Evolutionary conservation across 2,329 filamentous ascomycete genomes (phyloP).

Genomic region (Pestalotiopsis sp.): DNA sequence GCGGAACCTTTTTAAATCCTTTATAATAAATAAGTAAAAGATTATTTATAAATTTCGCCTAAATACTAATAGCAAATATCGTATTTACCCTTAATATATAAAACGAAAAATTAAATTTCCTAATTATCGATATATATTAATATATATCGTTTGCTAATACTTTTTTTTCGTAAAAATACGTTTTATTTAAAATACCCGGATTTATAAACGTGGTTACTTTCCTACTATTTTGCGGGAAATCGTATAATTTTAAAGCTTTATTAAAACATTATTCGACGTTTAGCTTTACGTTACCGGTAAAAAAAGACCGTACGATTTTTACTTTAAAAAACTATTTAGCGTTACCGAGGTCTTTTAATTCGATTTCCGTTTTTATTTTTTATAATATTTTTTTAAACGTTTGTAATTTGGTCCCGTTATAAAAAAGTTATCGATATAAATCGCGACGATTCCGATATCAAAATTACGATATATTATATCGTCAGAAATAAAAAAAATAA

Average conservation of each 20-base stretch:
- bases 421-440: not conserved
- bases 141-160: too few relatives aligned
- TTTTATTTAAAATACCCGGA: not conserved
- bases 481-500: not conserved
- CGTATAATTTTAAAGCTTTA: not conserved
- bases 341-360: not conserved
- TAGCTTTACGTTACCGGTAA: not conserved
- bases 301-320: not conserved
- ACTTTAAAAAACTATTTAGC: not conserved
- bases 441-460: not conserved
- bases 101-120: not conserved
- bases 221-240: not conserved
- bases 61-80: not conserved
- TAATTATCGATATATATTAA: too few relatives aligned
- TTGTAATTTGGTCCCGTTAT: not conserved
- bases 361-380: not conserved
- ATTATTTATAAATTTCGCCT: not conserved
- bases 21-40: not conserved
- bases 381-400: not conserved
- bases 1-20: not conserved
- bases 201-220: not conserved
- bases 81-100: not conserved
- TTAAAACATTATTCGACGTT: not conserved
- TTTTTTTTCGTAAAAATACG: not conserved
- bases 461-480: not conserved